Conservation (phyloP, 768 basidiomycete species). For the Lanmaoa pseudosensibilis region DNA sequence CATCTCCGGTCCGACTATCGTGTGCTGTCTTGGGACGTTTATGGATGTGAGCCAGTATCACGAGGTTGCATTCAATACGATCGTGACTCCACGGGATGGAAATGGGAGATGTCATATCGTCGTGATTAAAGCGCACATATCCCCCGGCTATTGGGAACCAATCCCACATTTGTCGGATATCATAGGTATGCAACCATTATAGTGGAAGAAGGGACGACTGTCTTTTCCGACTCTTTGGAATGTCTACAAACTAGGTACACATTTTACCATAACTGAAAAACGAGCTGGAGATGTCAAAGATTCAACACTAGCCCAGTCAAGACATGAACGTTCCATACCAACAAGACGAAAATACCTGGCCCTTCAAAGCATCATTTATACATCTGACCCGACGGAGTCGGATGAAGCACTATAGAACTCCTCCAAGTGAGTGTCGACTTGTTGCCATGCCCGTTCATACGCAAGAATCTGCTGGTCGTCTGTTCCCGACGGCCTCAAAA, state of each 20-base stretch:
- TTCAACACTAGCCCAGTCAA: neutral
- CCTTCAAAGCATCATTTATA: neutral
- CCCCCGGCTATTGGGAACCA: too few species aligned
- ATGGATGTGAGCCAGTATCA: neutral
- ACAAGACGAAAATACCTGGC: neutral
- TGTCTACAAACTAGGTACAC: neutral
- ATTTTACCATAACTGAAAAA: neutral
- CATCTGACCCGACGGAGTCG: too few species aligned
- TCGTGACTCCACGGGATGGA: too few species aligned
- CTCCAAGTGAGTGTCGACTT: neutral
- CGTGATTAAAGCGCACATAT: neutral
- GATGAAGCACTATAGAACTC: neutral
- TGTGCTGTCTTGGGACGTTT: neutral
- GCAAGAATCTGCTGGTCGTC: neutral
- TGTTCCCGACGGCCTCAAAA: neutral
- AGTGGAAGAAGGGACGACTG: neutral
- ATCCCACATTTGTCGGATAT: too few species aligned
- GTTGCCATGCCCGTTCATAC: conserved; percentile 4
- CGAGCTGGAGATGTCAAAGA: too few species aligned
- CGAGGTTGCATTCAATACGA: neutral
- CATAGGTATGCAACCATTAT: too few species aligned
- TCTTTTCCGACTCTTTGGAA: neutral
- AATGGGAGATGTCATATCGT: too few species aligned
- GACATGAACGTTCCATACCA: neutral
- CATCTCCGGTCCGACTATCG: neutral